A percentile compares a stretch with the other conserved stretches of the same genome.
phyloP scores from a whole-genome alignment of 2,329 filamentous ascomycete species.

The Pestalotiopsis sp. region DNA sequence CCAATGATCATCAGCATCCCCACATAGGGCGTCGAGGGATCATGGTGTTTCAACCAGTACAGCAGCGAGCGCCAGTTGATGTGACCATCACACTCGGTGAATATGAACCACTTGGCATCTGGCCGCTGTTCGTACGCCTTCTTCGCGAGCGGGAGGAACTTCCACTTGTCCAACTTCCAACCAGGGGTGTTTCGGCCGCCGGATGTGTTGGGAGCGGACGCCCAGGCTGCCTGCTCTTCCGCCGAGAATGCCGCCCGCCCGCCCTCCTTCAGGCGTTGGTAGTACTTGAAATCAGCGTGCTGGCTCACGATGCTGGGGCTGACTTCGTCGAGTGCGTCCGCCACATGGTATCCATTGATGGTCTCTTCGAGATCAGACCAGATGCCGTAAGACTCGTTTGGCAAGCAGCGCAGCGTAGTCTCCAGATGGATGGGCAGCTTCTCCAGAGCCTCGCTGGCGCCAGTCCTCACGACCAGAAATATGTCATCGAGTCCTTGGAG shows the following conservation, averaged over 20 bases:
- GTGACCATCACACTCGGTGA: slow-evolving; percentile 62
- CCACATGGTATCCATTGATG: slow-evolving; percentile 51
- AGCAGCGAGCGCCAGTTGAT: slow-evolving; percentile 55
- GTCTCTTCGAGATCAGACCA: slow-evolving; percentile 60
- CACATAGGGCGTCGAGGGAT: slow-evolving; percentile 52
- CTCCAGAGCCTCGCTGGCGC: slow-evolving; percentile 57
- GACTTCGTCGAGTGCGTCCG: slow-evolving; percentile 52
- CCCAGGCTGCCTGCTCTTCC: slow-evolving; percentile 30
- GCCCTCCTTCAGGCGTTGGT: slow-evolving; percentile 46
- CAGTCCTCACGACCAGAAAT: slow-evolving; percentile 60
- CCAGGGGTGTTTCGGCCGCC: slow-evolving; percentile 28
- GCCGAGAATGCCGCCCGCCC: slow-evolving; percentile 43
- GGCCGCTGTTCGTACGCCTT: slow-evolving; percentile 42
- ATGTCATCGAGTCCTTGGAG: slow-evolving; percentile 50
- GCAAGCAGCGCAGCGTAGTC: slow-evolving; percentile 57
- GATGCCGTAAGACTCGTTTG: slow-evolving; percentile 54
- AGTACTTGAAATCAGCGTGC: slow-evolving; percentile 53
- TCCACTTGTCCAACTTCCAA: slow-evolving; percentile 60
- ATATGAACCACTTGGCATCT: slow-evolving; percentile 60
- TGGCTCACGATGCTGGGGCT: slow-evolving; percentile 37
- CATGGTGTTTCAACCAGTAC: slow-evolving; percentile 54
- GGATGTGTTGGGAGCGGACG: slow-evolving; percentile 25
- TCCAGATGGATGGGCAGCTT: slow-evolving; percentile 58
- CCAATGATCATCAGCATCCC: slow-evolving; percentile 56
- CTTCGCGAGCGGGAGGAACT: slow-evolving; percentile 58